These are phyloP conservation scores for Naumovozyma castellii DNA, from an alignment of 805 yeast genomes.

Conservation along the genomic window DNA sequence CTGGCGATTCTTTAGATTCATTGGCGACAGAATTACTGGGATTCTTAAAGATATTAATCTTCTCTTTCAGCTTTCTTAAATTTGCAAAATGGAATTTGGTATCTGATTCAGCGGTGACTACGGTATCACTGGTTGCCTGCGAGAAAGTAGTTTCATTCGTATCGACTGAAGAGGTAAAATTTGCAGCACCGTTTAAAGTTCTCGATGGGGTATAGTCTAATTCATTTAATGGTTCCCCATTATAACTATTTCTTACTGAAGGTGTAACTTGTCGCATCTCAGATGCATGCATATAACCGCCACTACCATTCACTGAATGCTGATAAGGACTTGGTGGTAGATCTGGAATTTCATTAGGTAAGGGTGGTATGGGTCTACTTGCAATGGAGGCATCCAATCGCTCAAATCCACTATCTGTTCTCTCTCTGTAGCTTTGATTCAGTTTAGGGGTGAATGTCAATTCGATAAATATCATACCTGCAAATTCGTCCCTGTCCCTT, in stretches of 20 bases:
- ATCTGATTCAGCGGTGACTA: conserved; percentile 21
- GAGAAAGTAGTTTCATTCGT: conserved; percentile 18
- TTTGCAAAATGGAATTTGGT: conserved; percentile 31
- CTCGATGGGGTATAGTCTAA: not conserved
- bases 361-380: conserved; percentile 26
- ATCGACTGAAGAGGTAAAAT: conserved; percentile 19
- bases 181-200: conserved; percentile 4
- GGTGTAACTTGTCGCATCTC: conserved; percentile 24
- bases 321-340: conserved; percentile 3
- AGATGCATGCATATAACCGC: conserved; percentile 21
- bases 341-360: conserved; percentile 18
- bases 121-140: conserved; percentile 16
- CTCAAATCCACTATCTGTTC: conserved; percentile 8
- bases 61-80: conserved; percentile 27
- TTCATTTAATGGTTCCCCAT: not conserved
- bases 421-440: conserved; percentile 8
- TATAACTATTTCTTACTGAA: not conserved
- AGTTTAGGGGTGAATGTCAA: conserved; percentile 74
- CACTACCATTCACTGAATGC: not conserved
- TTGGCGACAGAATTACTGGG: conserved; percentile 14
- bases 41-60: conserved; percentile 28
- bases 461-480: conserved; percentile 83
- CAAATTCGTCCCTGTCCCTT: conserved; percentile 53
- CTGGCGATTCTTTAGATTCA: conserved; percentile 11
- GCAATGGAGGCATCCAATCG: conserved; percentile 22